These are phyloP conservation scores for Neonectria neomacrospora DNA, from an alignment of 2,329 filamentous ascomycete genomes.

Conservation along the genomic window DNA sequence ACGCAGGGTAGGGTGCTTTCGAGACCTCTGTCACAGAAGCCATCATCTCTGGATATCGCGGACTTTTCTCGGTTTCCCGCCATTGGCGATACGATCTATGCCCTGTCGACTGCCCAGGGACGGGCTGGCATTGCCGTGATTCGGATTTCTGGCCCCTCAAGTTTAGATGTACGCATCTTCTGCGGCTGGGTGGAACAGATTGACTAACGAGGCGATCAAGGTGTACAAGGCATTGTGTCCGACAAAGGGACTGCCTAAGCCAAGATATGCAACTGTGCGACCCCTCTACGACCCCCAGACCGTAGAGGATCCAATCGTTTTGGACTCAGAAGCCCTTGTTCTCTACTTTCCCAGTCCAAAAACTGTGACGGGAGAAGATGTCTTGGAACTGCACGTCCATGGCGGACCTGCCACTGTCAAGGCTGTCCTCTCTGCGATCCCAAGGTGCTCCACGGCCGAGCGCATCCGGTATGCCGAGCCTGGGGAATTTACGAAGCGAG, in stretches of 20 bases:
- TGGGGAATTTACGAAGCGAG: conserved; percentile 93
- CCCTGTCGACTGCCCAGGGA: conserved; percentile 86
- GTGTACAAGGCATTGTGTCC: conserved; percentile 65
- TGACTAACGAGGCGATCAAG: conserved; percentile 45
- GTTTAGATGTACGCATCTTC: conserved; percentile 66
- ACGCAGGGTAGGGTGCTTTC: neutral
- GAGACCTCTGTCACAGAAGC: conserved; percentile 28
- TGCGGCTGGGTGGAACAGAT: neutral
- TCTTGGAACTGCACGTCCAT: conserved; percentile 94
- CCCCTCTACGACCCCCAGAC: conserved; percentile 70
- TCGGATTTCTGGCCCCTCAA: conserved; percentile 83
- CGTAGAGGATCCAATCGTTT: conserved; percentile 60
- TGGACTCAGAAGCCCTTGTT: conserved; percentile 82
- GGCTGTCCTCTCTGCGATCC: conserved; percentile 83
- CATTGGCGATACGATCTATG: conserved; percentile 80
- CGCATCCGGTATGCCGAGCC: conserved; percentile 88
- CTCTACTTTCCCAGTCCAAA: conserved; percentile 84
- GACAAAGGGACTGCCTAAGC: conserved; percentile 54
- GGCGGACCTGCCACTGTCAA: conserved; percentile 90
- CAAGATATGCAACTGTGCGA: conserved; percentile 75
- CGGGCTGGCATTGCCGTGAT: conserved; percentile 92
- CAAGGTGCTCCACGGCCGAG: conserved; percentile 55
- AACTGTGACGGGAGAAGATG: conserved; percentile 91
- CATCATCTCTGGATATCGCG: conserved; percentile 19
- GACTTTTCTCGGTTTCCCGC: conserved; percentile 32